Evolutionary conservation across 2,329 filamentous ascomycete species (phyloP).

Genomic region (Phialophora expanda): DNA sequence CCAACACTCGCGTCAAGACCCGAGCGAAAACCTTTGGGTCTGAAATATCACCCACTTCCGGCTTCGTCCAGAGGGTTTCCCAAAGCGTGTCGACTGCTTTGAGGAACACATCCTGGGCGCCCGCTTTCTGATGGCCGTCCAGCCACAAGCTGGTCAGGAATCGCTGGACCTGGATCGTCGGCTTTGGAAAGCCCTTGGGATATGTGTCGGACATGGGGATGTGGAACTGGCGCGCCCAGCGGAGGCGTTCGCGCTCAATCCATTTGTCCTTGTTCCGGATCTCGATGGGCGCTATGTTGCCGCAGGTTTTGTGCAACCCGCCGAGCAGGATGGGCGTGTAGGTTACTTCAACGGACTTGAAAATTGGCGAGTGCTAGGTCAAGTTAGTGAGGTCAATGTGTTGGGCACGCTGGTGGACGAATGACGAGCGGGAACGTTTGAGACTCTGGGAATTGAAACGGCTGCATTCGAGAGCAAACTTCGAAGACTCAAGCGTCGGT

Average conservation of each 20-base stretch:
- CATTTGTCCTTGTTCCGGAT: slow-evolving; percentile 67
- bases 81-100: slow-evolving; percentile 56
- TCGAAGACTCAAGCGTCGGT: too few relatives aligned
- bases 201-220: slow-evolving; percentile 56
- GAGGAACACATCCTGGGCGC: slow-evolving; percentile 50
- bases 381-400: slow-evolving; percentile 1
- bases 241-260: slow-evolving; percentile 59
- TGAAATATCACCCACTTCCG: slow-evolving; percentile 39
- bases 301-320: slow-evolving; percentile 63
- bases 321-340: slow-evolving; percentile 66
- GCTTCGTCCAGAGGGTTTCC: slow-evolving; percentile 59
- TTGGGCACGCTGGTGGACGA: not conserved
- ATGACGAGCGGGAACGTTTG: not conserved
- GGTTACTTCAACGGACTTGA: slow-evolving; percentile 59
- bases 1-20: slow-evolving; percentile 53
- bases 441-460: not conserved
- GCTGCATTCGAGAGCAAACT: too few relatives aligned
- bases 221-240: slow-evolving; percentile 60
- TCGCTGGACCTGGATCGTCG: slow-evolving; percentile 59
- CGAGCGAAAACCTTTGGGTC: slow-evolving; percentile 50
- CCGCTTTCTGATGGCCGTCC: slow-evolving; percentile 39
- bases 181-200: slow-evolving; percentile 60
- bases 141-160: slow-evolving; percentile 55
- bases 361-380: slow-evolving; percentile 57
- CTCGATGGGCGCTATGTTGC: slow-evolving; percentile 59